Conservation (phyloP, 192 early-diverging fungal species). For the Coemansia sp. region DNA sequence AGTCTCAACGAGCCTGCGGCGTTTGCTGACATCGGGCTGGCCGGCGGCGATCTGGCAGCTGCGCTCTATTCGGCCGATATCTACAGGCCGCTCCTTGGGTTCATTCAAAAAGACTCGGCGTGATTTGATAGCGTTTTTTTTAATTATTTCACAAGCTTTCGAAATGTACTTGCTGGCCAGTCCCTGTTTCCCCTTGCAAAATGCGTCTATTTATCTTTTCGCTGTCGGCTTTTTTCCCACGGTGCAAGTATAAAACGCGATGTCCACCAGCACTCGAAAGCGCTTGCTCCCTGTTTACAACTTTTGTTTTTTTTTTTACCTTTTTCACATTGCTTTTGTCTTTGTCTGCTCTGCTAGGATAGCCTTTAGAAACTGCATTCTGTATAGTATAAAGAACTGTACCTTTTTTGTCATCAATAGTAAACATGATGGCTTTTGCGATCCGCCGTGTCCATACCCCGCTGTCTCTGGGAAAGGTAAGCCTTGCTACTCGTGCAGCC, state of each 20-base stretch:
- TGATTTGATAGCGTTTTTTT: too few relatives aligned
- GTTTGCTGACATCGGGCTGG: not conserved
- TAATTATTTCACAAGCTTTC: too few relatives aligned
- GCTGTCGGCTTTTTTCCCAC: not conserved
- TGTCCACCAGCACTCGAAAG: too few relatives aligned
- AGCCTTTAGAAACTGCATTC: not conserved
- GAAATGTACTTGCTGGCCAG: too few relatives aligned
- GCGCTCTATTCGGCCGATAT: slow-evolving; percentile 26
- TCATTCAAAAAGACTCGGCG: slow-evolving; percentile 6
- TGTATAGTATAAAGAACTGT: not conserved
- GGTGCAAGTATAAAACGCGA: not conserved
- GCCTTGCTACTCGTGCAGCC: not conserved
- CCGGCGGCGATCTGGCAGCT: slow-evolving; percentile 12
- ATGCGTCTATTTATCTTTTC: too few relatives aligned
- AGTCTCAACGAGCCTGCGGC: slow-evolving; percentile 28
- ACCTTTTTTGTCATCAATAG: not conserved
- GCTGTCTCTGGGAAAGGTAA: slow-evolving; percentile 4
- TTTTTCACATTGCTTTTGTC: not conserved
- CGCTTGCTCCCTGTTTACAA: not conserved
- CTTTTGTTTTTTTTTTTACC: slow-evolving; percentile 5
- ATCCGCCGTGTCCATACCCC: slow-evolving; percentile 5
- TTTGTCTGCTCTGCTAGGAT: not conserved
- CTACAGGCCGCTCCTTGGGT: slow-evolving; percentile 21
- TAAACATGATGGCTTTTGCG: not conserved
- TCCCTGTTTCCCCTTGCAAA: too few relatives aligned